Evolutionary conservation across 164 flowering plant genomes (phyloP), one percentile per base, ranked within the genome.

Genomic region (Akebia trifoliata): DNA sequence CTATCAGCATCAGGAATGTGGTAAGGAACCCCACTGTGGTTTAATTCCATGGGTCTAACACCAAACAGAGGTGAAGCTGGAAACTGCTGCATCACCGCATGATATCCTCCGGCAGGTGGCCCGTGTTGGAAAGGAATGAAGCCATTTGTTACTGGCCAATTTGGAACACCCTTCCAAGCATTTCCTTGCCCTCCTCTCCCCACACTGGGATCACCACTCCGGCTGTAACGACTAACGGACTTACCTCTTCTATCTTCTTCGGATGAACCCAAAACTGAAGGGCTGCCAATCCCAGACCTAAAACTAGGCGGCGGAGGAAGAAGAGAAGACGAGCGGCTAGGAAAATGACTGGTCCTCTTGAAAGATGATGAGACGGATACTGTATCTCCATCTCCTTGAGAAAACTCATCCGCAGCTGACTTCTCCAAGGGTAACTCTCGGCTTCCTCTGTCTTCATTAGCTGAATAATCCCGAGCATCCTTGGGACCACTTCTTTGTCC

Each of bases 91-190:
- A 87, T 69, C 61, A 85, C 61, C 21, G 84, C 58, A 57, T 73
- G 93, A 68, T 84, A 86, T 62, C 80, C 75, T 28, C 78, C 80
- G 50, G 80, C 82, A 36, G 86, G 81, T 25, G 90, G 89, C 1
- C 82, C 87, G 66, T 80, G 93, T 38, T 73, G 97, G 54, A 81
- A 91, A 45, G 90, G 90, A 56, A 86, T 70, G 62, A 79, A 86
- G n/a, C 83, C 86, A 78, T 84, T 83, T 53, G 87, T 62, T 40
- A 84, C 32, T 2, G 95, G 85, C 97, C 97, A 86, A 66, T 64
- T 83, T 47, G 92, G 84, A 21, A 74, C 62, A 51, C 88, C 90
- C 69, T 77, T 88, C 94, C 94, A 91, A 42, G 84, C 48, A 68
- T 77, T 84, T 50, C 82, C 82, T 58, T 67, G 90, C n/a, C n/a